phyloP scores from a whole-genome alignment of 305 asterid genomes.

The Fraxinus dipetala region DNA sequence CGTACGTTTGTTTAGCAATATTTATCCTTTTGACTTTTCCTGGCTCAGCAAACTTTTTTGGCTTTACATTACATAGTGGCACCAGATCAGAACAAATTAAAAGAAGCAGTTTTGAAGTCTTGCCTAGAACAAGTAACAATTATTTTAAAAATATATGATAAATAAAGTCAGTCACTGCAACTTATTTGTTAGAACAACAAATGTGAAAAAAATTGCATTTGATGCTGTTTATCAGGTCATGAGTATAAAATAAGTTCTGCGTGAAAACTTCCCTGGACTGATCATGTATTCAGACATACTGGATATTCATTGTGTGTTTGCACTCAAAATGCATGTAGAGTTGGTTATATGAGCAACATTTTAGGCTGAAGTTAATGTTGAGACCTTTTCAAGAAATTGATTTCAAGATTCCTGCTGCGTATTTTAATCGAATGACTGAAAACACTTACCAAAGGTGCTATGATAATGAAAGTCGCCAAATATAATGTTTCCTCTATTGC shows the following conservation, averaged over 20 bases:
- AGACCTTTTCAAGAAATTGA: background rate
- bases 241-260: background rate
- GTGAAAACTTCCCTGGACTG: background rate
- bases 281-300: background rate
- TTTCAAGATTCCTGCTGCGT: background rate
- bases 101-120: background rate
- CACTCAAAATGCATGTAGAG: background rate
- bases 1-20: slow-evolving; percentile 8
- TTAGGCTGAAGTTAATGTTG: background rate
- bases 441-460: background rate
- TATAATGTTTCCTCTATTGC: background rate
- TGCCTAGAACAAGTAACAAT: background rate
- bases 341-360: background rate
- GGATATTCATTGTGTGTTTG: background rate
- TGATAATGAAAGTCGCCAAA: background rate
- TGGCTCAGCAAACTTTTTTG: slow-evolving; percentile 6
- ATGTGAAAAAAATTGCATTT: background rate
- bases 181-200: background rate
- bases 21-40: slow-evolving; percentile 10
- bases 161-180: background rate
- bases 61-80: background rate
- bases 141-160: background rate
- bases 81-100: background rate
- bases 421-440: background rate
- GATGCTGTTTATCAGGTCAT: background rate